Evolutionary conservation across 1,139 yeast species (phyloP).

Genomic region (Kodamaea arcana): DNA sequence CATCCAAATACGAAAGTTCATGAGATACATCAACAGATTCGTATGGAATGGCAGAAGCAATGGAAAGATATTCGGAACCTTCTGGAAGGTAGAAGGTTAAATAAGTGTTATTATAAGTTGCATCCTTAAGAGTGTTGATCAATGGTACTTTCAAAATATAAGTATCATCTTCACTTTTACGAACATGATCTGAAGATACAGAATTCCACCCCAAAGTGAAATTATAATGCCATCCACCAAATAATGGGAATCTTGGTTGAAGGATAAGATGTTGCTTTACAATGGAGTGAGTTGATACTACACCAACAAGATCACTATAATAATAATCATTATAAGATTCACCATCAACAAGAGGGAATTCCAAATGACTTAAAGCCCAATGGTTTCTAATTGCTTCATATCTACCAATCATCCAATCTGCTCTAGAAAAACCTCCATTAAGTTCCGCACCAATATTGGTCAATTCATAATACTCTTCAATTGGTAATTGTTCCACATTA

Average conservation of each 20-base stretch:
- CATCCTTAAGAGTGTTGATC: conserved; percentile 66
- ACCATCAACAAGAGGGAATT: conserved; percentile 44
- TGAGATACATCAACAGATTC: conserved; percentile 31
- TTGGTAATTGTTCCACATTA: conserved; percentile 35
- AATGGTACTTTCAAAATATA: conserved; percentile 68
- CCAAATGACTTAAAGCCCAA: conserved; percentile 52
- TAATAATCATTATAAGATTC: conserved; percentile 59
- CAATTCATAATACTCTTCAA: conserved; percentile 84
- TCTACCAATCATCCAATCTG: conserved; percentile 63
- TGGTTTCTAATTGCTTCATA: conserved; percentile 39
- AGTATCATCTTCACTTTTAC: conserved; percentile 41
- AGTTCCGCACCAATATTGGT: conserved; percentile 73
- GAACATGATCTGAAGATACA: conserved; percentile 51
- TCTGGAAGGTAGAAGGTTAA: conserved; percentile 80
- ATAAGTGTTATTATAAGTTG: conserved; percentile 59
- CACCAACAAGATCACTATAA: conserved; percentile 86
- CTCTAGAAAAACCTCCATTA: conserved; percentile 67
- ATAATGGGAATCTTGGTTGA: conserved; percentile 86
- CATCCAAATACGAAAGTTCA: conserved; percentile 71
- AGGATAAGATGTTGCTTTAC: conserved; percentile 50
- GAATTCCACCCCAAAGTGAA: conserved; percentile 92
- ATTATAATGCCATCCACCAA: conserved; percentile 96
- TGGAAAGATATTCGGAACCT: conserved; percentile 63
- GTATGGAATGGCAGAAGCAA: conserved; percentile 54
- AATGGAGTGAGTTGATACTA: conserved; percentile 77